Conservation (phyloP, 345 rosid species). For the Ceriops zippeliana region DNA sequence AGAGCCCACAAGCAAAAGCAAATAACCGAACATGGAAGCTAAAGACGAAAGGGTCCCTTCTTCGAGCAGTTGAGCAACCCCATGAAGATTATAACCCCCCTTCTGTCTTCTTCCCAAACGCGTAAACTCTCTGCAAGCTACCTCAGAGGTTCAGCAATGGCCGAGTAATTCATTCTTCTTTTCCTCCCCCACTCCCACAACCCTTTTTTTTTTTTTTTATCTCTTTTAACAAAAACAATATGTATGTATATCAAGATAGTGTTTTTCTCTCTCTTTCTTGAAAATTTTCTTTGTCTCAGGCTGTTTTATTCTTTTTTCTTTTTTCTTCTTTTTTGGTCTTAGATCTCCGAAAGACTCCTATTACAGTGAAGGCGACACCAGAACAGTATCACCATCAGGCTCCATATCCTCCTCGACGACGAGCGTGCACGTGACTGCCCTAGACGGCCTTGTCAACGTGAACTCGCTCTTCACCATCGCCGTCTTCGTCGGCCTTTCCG, state of each 20-base stretch:
- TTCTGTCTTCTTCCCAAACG: background rate
- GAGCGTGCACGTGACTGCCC: conserved; percentile 91
- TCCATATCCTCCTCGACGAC: conserved; percentile 49
- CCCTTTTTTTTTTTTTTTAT: background rate
- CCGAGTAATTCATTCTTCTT: conserved; percentile 33
- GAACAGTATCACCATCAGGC: conserved; percentile 29
- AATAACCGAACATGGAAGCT: no score
- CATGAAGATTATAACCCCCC: background rate
- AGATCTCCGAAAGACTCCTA: conserved; percentile 62
- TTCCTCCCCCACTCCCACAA: no score
- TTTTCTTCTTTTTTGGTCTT: background rate
- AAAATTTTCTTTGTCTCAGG: background rate
- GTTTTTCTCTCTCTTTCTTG: background rate
- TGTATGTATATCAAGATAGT: background rate
- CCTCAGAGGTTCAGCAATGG: conserved; percentile 30
- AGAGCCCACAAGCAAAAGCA: background rate
- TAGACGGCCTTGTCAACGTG: conserved; percentile 91
- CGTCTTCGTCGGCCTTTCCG: conserved; percentile 87
- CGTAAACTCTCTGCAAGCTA: background rate
- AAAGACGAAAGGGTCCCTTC: background rate
- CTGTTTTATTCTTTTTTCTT: background rate
- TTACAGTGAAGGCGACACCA: conserved; percentile 14
- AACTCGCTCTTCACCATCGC: conserved; percentile 97
- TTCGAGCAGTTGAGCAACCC: background rate
- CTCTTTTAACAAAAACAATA: no score